Conservation (phyloP, 345 rosid species). For the Aurinia saxatilis region DNA sequence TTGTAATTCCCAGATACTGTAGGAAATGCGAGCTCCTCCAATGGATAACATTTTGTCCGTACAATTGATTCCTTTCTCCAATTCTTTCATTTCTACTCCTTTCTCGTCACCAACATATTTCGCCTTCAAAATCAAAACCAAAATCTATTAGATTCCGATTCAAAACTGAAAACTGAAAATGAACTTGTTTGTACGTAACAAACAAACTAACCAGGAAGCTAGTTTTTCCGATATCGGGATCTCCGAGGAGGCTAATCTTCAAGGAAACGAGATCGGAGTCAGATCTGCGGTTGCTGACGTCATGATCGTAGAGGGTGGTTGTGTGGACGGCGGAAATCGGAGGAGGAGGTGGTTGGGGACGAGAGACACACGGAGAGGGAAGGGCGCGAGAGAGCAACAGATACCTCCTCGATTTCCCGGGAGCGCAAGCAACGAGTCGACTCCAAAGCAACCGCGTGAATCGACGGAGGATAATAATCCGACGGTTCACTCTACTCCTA, state of each 20-base stretch:
- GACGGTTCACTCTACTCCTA: constrained; percentile 37
- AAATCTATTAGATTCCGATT: too few relatives aligned
- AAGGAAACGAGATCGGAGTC: constrained; percentile 75
- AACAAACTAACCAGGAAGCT: constrained; percentile 55
- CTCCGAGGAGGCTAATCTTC: constrained; percentile 83
- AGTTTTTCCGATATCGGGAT: constrained; percentile 66
- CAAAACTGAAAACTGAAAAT: too few relatives aligned
- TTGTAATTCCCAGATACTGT: constrained; percentile 77
- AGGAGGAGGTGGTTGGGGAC: neutral
- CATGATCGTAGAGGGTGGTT: constrained; percentile 2
- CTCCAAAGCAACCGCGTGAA: constrained; percentile 49
- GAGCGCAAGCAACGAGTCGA: constrained; percentile 38
- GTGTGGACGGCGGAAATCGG: neutral
- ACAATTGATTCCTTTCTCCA: constrained; percentile 46
- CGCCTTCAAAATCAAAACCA: constrained; percentile 33
- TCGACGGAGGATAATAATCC: constrained; percentile 43
- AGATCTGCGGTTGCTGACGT: constrained; percentile 12
- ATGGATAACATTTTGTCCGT: constrained; percentile 68
- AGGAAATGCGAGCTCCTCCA: constrained; percentile 68
- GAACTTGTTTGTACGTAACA: too few relatives aligned
- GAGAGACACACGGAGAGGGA: constrained; percentile 25
- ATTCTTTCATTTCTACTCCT: constrained; percentile 25
- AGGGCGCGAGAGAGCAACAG: constrained; percentile 34
- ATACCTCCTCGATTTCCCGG: constrained; percentile 46
- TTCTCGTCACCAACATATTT: constrained; percentile 70